These are phyloP conservation scores for Reticulascus tulasneorum DNA, from an alignment of 2,329 filamentous ascomycete genomes.

Conservation along the genomic window DNA sequence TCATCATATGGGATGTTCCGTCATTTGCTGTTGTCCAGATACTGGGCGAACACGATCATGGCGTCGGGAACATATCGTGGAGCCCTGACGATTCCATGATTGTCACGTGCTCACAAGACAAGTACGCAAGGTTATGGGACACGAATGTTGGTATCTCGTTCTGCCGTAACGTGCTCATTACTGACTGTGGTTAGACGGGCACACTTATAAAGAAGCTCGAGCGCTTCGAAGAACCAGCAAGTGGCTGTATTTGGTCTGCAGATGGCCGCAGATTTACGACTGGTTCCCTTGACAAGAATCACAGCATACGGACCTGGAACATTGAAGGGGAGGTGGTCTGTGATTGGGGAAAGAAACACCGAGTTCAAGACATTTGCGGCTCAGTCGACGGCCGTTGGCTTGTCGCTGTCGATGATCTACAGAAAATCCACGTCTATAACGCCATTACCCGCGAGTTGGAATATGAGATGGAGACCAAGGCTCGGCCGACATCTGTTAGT, in stretches of 20 bases:
- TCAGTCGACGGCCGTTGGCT: constrained; percentile 76
- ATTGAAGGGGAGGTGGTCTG: constrained; percentile 57
- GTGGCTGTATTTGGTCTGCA: constrained; percentile 82
- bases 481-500: constrained; percentile 71
- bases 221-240: constrained; percentile 78
- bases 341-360: constrained; percentile 66
- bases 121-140: constrained; percentile 72
- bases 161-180: not conserved
- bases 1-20: constrained; percentile 77
- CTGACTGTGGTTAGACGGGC: constrained; percentile 48
- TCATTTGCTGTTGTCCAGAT: constrained; percentile 62
- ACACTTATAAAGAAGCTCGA: constrained; percentile 59
- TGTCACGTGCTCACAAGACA: constrained; percentile 77
- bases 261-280: constrained; percentile 76
- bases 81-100: constrained; percentile 87
- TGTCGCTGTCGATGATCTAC: constrained; percentile 69
- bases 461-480: constrained; percentile 66
- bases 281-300: constrained; percentile 66
- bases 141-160: constrained; percentile 47
- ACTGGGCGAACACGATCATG: constrained; percentile 62
- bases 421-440: constrained; percentile 77
- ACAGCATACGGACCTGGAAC: constrained; percentile 68
- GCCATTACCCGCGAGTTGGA: constrained; percentile 69
- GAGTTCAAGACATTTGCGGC: constrained; percentile 81
- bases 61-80: constrained; percentile 81